Evolutionary conservation across 2,329 filamentous ascomycete species (phyloP).

Genomic region (Sporothrix luriei): DNA sequence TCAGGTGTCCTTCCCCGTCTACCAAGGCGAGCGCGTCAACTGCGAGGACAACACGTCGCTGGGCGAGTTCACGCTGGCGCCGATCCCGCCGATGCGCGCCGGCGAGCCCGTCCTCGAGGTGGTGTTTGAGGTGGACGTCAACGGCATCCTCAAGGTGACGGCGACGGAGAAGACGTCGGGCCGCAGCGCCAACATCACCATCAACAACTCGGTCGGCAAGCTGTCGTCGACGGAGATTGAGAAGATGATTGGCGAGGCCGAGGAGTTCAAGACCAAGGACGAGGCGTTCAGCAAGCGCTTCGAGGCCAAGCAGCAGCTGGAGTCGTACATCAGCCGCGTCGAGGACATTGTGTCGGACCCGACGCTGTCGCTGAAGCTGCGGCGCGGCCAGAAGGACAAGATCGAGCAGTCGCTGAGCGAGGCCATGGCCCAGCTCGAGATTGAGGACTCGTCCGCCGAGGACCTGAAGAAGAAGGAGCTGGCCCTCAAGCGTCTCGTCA

Average conservation of each 20-base stretch:
- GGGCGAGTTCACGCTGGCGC: conserved; percentile 94
- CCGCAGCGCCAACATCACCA: conserved; percentile 98
- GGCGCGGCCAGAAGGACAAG: conserved; percentile 99
- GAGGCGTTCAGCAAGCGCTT: conserved; percentile 99
- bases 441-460: conserved; percentile 87
- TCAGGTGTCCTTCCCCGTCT: conserved; percentile 89
- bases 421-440: conserved; percentile 95
- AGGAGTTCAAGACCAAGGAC: conserved; percentile 98
- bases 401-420: conserved; percentile 96
- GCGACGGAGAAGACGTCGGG: conserved; percentile 99
- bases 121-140: conserved; percentile 99
- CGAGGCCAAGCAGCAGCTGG: conserved; percentile 97
- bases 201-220: conserved; percentile 99
- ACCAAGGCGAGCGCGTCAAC: conserved; percentile 95
- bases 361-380: conserved; percentile 92
- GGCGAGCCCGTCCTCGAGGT: conserved; percentile 96
- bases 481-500: conserved; percentile 94
- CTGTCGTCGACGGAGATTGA: conserved; percentile 93
- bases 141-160: conserved; percentile 99
- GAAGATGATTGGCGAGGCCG: conserved; percentile 95
- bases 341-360: conserved; percentile 99
- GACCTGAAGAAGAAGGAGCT: conserved; percentile 99
- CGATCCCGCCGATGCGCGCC: conserved; percentile 83
- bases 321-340: conserved; percentile 97
- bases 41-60: conserved; percentile 98